Conservation (phyloP, 768 basidiomycete genomes). For the Stropharia rugosoannulata region DNA sequence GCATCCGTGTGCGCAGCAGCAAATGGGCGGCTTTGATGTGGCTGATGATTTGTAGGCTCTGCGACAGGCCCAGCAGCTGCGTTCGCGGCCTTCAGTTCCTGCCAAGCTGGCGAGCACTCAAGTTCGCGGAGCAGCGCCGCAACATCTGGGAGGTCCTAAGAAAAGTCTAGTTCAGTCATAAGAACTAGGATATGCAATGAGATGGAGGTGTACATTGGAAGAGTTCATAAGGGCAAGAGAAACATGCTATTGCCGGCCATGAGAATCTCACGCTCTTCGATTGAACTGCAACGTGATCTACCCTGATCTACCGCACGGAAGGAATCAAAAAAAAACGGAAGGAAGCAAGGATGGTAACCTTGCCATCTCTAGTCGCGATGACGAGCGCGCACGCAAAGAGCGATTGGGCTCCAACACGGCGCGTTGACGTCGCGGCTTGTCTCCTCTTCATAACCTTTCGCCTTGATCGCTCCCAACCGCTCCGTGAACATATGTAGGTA, state of each 20-base stretch:
- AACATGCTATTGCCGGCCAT: no score
- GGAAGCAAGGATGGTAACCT: no score
- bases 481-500: no score
- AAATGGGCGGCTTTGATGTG: not conserved
- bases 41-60: not conserved
- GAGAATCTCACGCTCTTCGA: not conserved
- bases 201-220: slow-evolving; percentile 3
- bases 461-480: not conserved
- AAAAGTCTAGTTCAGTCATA: slow-evolving; percentile 3
- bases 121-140: slow-evolving; percentile 72
- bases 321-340: no score
- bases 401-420: no score
- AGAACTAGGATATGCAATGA: not conserved
- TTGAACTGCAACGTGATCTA: no score
- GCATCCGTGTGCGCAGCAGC: not conserved
- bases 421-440: no score
- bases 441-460: no score
- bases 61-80: not conserved
- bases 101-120: slow-evolving; percentile 68
- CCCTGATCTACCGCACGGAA: no score
- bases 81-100: slow-evolving; percentile 31
- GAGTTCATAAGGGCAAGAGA: slow-evolving; percentile 1
- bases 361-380: no score
- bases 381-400: no score
- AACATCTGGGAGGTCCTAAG: slow-evolving; percentile 64